Conservation (phyloP, 2,329 filamentous ascomycete species). For the Penicillium decumbens region DNA sequence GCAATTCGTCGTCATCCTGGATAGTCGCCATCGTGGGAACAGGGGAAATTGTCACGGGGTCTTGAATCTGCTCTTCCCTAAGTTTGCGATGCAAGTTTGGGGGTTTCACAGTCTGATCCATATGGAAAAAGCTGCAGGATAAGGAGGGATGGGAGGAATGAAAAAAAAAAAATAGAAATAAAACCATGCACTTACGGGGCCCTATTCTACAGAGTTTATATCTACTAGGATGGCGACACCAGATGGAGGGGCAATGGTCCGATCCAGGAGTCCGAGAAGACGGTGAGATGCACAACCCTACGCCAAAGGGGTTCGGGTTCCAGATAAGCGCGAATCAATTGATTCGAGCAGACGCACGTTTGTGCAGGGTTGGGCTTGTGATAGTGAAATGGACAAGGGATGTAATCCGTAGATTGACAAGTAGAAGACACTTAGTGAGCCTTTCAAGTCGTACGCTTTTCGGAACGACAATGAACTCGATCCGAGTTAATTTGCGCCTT, state of each 20-base stretch:
- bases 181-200: slow-evolving; percentile 6
- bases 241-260: slow-evolving; percentile 15
- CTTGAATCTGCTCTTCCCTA: not conserved
- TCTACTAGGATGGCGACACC: slow-evolving; percentile 12
- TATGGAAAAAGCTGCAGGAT: slow-evolving; percentile 4
- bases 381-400: slow-evolving; percentile 1
- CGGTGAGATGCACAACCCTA: slow-evolving; percentile 12
- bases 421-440: not conserved
- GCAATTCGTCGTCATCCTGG: slow-evolving; percentile 55
- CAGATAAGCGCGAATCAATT: slow-evolving; percentile 12
- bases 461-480: no score
- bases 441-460: not conserved
- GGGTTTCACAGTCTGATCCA: slow-evolving; percentile 14
- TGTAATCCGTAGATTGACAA: not conserved
- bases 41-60: not conserved
- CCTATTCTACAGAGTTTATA: slow-evolving; percentile 13
- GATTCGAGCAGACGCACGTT: slow-evolving; percentile 4
- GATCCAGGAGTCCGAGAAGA: slow-evolving; percentile 9
- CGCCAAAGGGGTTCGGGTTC: not conserved
- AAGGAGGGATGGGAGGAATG: slow-evolving; percentile 4
- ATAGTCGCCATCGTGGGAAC: slow-evolving; percentile 39
- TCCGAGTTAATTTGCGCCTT: no score
- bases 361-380: not conserved
- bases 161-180: slow-evolving; percentile 2
- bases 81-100: slow-evolving; percentile 10